Evolutionary conservation across 306 rosid genomes (phyloP).

Genomic region (Arachis stenosperma): DNA sequence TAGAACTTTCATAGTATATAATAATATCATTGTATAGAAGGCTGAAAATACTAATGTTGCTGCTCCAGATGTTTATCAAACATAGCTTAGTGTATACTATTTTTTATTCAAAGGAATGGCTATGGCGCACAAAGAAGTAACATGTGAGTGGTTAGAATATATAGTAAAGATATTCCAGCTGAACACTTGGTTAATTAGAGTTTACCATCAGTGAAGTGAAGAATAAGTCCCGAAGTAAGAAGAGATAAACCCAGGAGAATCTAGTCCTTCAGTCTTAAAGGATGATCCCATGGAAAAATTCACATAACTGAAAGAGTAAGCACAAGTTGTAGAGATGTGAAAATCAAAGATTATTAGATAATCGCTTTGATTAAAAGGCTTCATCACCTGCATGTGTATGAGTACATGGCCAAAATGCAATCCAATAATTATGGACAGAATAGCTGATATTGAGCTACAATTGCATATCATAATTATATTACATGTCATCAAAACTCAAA

Average conservation of each 20-base stretch:
- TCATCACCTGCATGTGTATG: constrained; percentile 69
- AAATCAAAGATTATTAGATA: neutral
- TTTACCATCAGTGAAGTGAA: no score
- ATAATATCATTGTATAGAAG: constrained; percentile 62
- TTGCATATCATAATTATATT: no score
- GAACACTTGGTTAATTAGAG: no score
- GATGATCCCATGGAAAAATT: constrained; percentile 57
- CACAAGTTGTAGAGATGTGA: constrained; percentile 4
- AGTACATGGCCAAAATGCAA: constrained; percentile 90
- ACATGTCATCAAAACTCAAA: no score
- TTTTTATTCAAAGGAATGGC: constrained; percentile 90
- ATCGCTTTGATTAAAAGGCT: constrained; percentile 21
- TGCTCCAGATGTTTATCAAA: constrained; percentile 87
- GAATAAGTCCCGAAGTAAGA: constrained; percentile 29
- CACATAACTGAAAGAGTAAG: constrained; percentile 29
- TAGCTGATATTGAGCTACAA: constrained; percentile 85
- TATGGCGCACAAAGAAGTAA: constrained; percentile 40
- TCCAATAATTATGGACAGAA: constrained; percentile 80
- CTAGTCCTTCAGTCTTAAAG: constrained; percentile 81
- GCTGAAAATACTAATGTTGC: constrained; percentile 80
- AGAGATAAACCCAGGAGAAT: constrained; percentile 59
- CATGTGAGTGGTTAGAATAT: neutral
- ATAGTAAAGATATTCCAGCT: no score
- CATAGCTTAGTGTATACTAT: constrained; percentile 77
- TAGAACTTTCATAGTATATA: neutral